These are phyloP conservation scores for Candolleomyces eurysporus DNA, from an alignment of 768 basidiomycete species.

Conservation along the genomic window DNA sequence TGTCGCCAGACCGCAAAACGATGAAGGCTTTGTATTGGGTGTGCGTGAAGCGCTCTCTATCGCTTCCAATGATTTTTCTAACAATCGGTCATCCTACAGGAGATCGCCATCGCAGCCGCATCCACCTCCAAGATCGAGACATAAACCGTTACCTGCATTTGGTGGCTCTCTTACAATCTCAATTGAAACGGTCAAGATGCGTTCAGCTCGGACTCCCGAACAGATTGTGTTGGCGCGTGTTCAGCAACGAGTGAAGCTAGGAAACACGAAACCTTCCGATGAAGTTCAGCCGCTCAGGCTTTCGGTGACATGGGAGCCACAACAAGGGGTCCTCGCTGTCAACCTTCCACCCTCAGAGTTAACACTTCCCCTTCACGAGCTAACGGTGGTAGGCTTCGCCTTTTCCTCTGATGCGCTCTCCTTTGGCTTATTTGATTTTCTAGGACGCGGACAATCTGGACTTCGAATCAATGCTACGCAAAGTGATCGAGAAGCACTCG, in stretches of 20 bases:
- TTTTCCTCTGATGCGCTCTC: background rate
- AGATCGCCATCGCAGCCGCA: constrained; percentile 27
- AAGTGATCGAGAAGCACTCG: constrained; percentile 65
- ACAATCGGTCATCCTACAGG: constrained; percentile 23
- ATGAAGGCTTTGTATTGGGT: constrained; percentile 86
- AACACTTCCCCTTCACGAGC: constrained; percentile 36
- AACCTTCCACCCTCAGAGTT: constrained; percentile 48
- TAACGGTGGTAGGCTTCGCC: constrained; percentile 54
- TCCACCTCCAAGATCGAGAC: constrained; percentile 15
- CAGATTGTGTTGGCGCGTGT: constrained; percentile 57
- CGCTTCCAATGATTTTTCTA: background rate
- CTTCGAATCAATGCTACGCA: constrained; percentile 65
- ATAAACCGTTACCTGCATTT: constrained; percentile 37
- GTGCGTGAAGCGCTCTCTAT: constrained; percentile 40
- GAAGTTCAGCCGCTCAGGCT: constrained; percentile 70
- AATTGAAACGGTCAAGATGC: constrained; percentile 49
- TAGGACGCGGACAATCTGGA: constrained; percentile 70
- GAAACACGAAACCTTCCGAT: constrained; percentile 58
- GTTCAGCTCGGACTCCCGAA: constrained; percentile 52
- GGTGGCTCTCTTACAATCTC: constrained; percentile 77
- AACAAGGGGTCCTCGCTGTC: constrained; percentile 63
- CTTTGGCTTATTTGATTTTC: background rate
- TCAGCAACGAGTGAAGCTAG: constrained; percentile 63
- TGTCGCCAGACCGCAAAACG: constrained; percentile 65
- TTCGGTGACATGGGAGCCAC: constrained; percentile 76